Conservation (phyloP, 345 rosid species). For the Melaleuca alternifolia region DNA sequence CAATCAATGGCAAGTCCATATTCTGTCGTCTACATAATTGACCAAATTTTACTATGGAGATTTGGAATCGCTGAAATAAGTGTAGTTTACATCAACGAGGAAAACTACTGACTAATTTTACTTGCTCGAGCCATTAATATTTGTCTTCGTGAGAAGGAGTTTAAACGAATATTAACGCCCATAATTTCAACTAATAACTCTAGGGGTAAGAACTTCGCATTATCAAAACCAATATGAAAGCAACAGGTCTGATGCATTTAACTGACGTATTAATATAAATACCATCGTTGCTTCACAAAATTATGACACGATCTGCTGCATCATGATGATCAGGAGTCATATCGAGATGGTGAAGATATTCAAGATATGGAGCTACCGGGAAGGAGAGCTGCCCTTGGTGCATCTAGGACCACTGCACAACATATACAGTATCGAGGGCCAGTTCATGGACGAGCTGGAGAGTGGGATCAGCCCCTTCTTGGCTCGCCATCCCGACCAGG, state of each 20-base stretch:
- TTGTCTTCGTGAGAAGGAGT: neutral
- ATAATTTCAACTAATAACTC: too few relatives aligned
- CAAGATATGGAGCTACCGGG: constrained; percentile 10
- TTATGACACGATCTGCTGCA: neutral
- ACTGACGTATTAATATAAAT: neutral
- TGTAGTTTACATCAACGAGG: neutral
- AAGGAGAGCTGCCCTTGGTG: constrained; percentile 9
- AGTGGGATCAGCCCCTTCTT: constrained; percentile 1
- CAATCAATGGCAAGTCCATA: neutral
- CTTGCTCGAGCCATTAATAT: neutral
- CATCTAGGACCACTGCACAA: constrained; percentile 2
- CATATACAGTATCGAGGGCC: constrained; percentile 12
- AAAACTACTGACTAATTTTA: neutral
- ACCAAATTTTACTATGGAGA: neutral
- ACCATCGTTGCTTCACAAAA: neutral
- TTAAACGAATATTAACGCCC: neutral
- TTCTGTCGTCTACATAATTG: neutral
- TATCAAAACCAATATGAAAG: neutral
- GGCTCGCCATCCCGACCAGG: constrained; percentile 3
- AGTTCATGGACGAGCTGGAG: constrained; percentile 16
- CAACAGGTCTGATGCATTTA: fast-evolving
- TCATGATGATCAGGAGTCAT: constrained; percentile 2
- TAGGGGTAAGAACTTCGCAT: neutral
- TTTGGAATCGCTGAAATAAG: neutral
- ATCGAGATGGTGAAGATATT: constrained; percentile 16